Evolutionary conservation across 208 protist genomes (phyloP), one percentile per base, ranked within the genome.

Genomic region (Crithidia sp.): DNA sequence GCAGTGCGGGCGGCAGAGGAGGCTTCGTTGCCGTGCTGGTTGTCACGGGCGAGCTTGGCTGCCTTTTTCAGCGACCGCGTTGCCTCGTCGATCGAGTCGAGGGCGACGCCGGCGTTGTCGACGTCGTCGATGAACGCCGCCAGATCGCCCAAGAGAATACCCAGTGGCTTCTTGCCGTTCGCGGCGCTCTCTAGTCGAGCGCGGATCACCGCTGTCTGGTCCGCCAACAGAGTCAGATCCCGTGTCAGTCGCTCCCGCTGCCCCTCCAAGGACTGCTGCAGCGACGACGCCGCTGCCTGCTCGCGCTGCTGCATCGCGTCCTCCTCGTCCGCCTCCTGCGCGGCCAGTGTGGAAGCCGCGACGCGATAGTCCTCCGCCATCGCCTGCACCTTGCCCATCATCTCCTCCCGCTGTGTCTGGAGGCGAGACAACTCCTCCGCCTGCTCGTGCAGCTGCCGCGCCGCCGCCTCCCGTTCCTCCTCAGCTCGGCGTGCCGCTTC

Each of bases 21-120:
- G 12, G 37, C 44, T 8, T 28, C 19, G 43, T 41, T 70, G 19
- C n/a, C 47, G 5, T 69, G 41, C 16, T 59, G 56, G 36, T 40
- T 72, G 17, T 7, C 55, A 4, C 28, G 40, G 17, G 55, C 64
- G 28, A 54, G 19, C 39, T 43, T 64, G 37, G 39, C 54, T 7
- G 69, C 58, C 36, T 64, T 52, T n/a, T 53, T 67, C 40, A 81
- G 58, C 2, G 44, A 37, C 6, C 16, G 54, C 5, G 43, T 36
- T 2, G 60, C 54, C 28, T 61, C 77, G 41, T 76, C 59, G 39
- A 82, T 75, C 16, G n/a, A 54, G 43, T 66, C 40, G 13, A 82
- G 36, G 2, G 57, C 45, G 14, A 44, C 66, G 13, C 59, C 41
- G 2, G 59, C 67, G 17, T 60, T 61, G 44, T 44, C 52, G 8